phyloP scores from a whole-genome alignment of 1,284 basidiomycete genomes.

The Volvariella volvacea region DNA sequence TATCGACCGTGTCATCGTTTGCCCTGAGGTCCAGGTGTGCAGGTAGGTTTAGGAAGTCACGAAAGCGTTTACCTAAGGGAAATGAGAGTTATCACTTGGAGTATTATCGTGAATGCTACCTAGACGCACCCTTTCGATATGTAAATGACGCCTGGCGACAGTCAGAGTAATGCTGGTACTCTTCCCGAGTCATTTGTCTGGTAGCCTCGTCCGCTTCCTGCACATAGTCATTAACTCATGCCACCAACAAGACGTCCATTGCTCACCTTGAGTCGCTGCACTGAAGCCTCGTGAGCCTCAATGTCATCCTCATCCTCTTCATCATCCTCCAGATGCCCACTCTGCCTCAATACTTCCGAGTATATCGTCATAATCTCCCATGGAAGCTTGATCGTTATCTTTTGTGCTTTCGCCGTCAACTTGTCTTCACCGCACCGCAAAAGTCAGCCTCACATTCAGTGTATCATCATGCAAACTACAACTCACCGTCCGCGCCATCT shows the following conservation, averaged over 20 bases:
- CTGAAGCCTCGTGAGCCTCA: conserved; percentile 92
- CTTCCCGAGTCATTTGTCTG: conserved; percentile 91
- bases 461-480: conserved; percentile 1
- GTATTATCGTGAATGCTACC: not conserved
- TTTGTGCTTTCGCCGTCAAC: conserved; percentile 78
- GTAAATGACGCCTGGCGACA: conserved; percentile 97
- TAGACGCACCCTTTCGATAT: conserved; percentile 78
- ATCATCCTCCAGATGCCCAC: conserved; percentile 77
- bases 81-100: not conserved
- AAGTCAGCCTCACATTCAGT: conserved; percentile 2
- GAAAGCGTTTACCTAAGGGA: conserved; percentile 79
- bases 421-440: conserved; percentile 51
- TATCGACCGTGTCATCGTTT: conserved; percentile 94
- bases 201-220: conserved; percentile 95
- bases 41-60: conserved; percentile 92
- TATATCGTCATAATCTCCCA: conserved; percentile 96
- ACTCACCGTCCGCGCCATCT: conserved; percentile 68
- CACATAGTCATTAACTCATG: not conserved
- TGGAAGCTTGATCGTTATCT: conserved; percentile 91
- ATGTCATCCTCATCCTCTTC: conserved; percentile 96
- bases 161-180: conserved; percentile 97
- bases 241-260: not conserved
- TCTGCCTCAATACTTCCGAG: conserved; percentile 71
- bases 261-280: conserved; percentile 74
- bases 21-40: conserved; percentile 85